A percentile compares a stretch with the other conserved stretches of the same genome.
phyloP scores from a whole-genome alignment of 768 basidiomycete species.

The Pholiota microspora region DNA sequence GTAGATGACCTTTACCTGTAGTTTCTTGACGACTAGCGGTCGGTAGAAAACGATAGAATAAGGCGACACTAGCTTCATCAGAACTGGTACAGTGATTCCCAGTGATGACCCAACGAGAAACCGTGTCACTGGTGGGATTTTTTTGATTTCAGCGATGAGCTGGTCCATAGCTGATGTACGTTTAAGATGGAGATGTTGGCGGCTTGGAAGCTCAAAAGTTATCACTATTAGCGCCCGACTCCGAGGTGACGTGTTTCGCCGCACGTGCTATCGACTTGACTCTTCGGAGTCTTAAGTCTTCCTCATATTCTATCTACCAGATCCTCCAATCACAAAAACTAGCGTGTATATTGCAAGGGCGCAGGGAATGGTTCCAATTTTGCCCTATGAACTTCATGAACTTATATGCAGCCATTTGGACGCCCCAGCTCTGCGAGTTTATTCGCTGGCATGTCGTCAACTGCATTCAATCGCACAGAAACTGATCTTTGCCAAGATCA shows the following conservation, averaged over 20 bases:
- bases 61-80: slow-evolving; percentile 50
- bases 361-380: background rate
- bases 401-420: background rate
- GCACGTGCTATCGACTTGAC: too few relatives aligned
- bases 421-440: background rate
- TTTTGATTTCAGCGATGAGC: slow-evolving; percentile 60
- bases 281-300: too few relatives aligned
- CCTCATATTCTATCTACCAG: too few relatives aligned
- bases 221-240: too few relatives aligned
- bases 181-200: too few relatives aligned
- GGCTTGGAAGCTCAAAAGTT: too few relatives aligned
- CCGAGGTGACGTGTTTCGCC: too few relatives aligned
- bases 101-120: slow-evolving; percentile 61
- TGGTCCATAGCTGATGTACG: slow-evolving; percentile 24
- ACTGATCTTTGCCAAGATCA: background rate
- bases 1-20: slow-evolving; percentile 50
- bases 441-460: slow-evolving; percentile 3
- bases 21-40: slow-evolving; percentile 38
- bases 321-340: too few relatives aligned
- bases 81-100: slow-evolving; percentile 54
- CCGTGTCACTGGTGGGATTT: slow-evolving; percentile 84
- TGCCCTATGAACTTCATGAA: slow-evolving; percentile 1
- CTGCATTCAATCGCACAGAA: slow-evolving; percentile 1
- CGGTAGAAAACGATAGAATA: slow-evolving; percentile 57
- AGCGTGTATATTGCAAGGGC: too few relatives aligned